These are phyloP conservation scores for Cryptosporidium viatorum DNA, from an alignment of 169 alveolate species.

Conservation along the genomic window DNA sequence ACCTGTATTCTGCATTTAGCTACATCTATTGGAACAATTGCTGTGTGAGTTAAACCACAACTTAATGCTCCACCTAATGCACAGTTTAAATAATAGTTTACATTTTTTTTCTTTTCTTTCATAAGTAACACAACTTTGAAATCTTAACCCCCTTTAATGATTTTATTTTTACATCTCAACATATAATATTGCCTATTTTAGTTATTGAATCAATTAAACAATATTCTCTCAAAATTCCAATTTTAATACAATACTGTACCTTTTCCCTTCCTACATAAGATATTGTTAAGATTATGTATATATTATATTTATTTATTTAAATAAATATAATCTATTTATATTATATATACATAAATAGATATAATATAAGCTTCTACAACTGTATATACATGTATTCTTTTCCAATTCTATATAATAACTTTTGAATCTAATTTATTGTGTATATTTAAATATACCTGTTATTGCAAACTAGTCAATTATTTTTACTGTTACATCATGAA, in stretches of 20 bases:
- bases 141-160: background rate
- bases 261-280: too few relatives aligned
- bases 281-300: too few relatives aligned
- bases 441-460: background rate
- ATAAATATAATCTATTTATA: too few relatives aligned
- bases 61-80: constrained; percentile 96
- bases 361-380: background rate
- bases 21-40: constrained; percentile 95
- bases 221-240: background rate
- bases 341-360: background rate
- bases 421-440: background rate
- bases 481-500: background rate
- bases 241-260: background rate
- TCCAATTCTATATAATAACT: background rate
- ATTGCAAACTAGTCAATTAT: background rate
- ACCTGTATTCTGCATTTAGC: constrained; percentile 96
- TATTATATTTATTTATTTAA: too few relatives aligned
- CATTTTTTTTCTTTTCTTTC: constrained; percentile 14
- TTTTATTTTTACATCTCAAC: background rate
- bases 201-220: background rate
- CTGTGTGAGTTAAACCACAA: constrained; percentile 97
- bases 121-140: background rate
- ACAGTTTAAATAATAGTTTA: constrained; percentile 91
- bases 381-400: background rate
- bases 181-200: background rate